Evolutionary conservation across 345 rosid species (phyloP), one percentile per base, ranked within the genome.

Genomic region (Eutrema yunnanense): DNA sequence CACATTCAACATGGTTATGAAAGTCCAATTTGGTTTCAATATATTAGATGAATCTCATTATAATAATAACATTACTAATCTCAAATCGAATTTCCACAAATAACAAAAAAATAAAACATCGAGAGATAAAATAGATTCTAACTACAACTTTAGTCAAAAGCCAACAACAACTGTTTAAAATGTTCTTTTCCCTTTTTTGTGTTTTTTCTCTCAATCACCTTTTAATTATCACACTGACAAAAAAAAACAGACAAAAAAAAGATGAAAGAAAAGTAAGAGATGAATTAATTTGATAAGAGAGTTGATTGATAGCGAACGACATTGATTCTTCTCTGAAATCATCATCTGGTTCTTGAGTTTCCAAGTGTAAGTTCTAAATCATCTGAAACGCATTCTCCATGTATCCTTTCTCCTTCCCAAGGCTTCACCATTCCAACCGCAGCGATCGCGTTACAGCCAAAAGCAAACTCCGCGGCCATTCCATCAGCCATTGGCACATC

Each of bases 351-450:
- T 66, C 75, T 88, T 14, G 97, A 84, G 84, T 77, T 90, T 73
- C 99, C 99, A 33, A 95, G 97, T 6, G 98, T 95, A 74, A 95
- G 99, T 71, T 92, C 97, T 50, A 95, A 96, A 84, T 95, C 99
- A 77, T 95, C 97, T 1, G 94, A 82, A 60, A 84, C 90, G 60
- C 86, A 90, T 78, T 87, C 99, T 68, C 91, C 99, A 33, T 95
- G 99, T 56, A 95, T 95, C 79, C 95, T 87, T 81, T 95, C 99
- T 52, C 99, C 99, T 86, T 95, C 97, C 99, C 99, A 95, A 19
- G 99, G 93, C 81, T 95, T 95, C 65, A 95, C 98, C 52, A 95
- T 67, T 57, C 98, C 96, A 9, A 78, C 62, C 7, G 73, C 64
- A 37, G 51, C 5, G 1, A 33, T 27, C 1, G 68, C 52, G 12